Base-by-base conservation (phyloP, 768 basidiomycete species). In the Mycena rebaudengoi region DNA sequence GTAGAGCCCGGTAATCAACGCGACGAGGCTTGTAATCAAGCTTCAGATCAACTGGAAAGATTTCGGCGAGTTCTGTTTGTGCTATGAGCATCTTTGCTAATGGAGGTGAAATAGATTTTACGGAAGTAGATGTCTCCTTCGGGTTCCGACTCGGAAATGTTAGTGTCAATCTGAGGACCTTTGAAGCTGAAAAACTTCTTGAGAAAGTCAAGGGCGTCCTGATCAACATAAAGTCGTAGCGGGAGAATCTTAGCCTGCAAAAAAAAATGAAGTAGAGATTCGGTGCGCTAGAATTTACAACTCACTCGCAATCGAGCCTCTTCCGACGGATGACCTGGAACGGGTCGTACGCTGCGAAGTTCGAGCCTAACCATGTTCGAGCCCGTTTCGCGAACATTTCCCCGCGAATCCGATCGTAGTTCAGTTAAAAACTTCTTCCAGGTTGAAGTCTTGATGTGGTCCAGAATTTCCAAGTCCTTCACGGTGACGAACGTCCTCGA, bases 11-110 rank as follows among this genome's bases (percentile, higher is more conserved):
- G 74, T 98, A 98, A 75, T 99, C 95, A 20, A 99, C 96, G 7
- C 96, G 88, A 46, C 98, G 92, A 54, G 98, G 98, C 74, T 99
- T 99, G 77, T 99, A 99, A 74, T 99, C 98, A 12, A 99, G 83
- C 79, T 98, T 99, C 68, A 99, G 78, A 74, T 96, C 94, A 53
- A 99, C 86, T 0, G 98, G 95, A 74, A 96, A 95, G 40, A 99
- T 89, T 74, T 99, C 98, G 11, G 94, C 96, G 67, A 94, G 88
- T 78, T 99, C 95, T 96, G 69, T 14, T 39, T 16, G 25, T n/a
- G 53, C 30, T 39, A 43, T 63, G 60, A 58, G 33, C 11, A 41
- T 12, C 7, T 43, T 55, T 40, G 3, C 14, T n/a, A 16, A 11
- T 35, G 30, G 33, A 20, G 23, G 11, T 32, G 54, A 14, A 41